Base-by-base conservation (phyloP, 2,329 filamentous ascomycete genomes). In the Paecilomyces variotii region DNA sequence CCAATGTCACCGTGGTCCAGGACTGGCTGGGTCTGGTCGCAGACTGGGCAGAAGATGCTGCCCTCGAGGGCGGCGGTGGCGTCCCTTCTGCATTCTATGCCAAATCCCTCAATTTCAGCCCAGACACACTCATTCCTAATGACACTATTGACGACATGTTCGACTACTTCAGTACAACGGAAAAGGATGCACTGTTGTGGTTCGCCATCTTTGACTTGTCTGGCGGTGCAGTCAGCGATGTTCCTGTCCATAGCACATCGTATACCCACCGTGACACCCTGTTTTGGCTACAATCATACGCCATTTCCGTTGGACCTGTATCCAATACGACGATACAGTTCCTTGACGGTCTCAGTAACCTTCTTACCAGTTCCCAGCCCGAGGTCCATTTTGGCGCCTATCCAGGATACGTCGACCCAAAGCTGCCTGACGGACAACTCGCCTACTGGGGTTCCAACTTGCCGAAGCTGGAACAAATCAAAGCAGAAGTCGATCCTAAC, bases 261-360 rank as follows among this genome's bases (percentile, higher is more conserved):
- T 88, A 86, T 65, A 79, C 81, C 0, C 85, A 88, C 65, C 81
- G 86, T 53, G 82, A 88, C 74, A 83, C 83, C 62, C 64, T 87
- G 49, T 81, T 87, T 71, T 86, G 85, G 73, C 80, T 85, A 66
- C 83, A 88, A 66, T 82, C 80, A 0, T 87, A 87, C 65, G 82
- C 78, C 7, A 66, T 87, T 52, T 82, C 80, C 19, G 64, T 83
- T 0, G 71, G 71, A 1, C 66, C 63, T 0, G 62, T 86, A 12
- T 76, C 74, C 1, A 61, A 74, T n/a, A 74, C 71, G 11, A 83
- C 80, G 1, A 78, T 74, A 57, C 64, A 71, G 0, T 86, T 87
- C 57, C 67, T 86, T 45, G 71, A 75, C 14, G 79, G 79, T 4
- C 73, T 87, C 53, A 80, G 84, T 65, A 61, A 72, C 11, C 27